Evolutionary conservation across 371 early-diverging fungal genomes (phyloP).

Genomic region (Zychaea mexicana): DNA sequence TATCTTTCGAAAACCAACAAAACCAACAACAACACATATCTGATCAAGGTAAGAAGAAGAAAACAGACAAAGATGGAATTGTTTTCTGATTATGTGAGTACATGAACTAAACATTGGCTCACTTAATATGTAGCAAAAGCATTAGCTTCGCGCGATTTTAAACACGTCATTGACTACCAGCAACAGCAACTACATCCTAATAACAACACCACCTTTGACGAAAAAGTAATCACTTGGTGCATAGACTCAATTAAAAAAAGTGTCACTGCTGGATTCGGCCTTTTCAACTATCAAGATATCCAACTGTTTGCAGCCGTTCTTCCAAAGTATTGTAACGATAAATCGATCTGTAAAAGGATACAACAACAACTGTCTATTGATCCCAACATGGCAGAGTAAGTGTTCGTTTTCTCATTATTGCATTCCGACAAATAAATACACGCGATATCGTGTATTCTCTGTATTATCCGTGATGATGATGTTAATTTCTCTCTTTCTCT

Average conservation of each 20-base stretch:
- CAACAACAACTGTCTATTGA: conserved; percentile 17
- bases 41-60: conserved; percentile 47
- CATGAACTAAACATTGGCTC: no score
- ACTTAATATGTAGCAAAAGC: conserved; percentile 20
- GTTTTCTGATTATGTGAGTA: background rate
- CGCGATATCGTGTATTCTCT: no score
- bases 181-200: background rate
- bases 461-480: no score
- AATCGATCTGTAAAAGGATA: conserved; percentile 11
- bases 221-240: conserved; percentile 18
- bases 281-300: conserved; percentile 18
- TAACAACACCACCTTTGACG: background rate
- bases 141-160: conserved; percentile 16
- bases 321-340: conserved; percentile 16
- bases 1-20: conserved; percentile 29
- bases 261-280: conserved; percentile 11
- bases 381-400: conserved; percentile 21
- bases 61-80: background rate
- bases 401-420: background rate
- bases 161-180: conserved; percentile 13
- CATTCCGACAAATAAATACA: background rate
- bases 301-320: conserved; percentile 14
- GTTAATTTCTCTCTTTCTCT: no score
- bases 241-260: conserved; percentile 11
- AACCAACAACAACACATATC: conserved; percentile 37